These are phyloP conservation scores for Cutaneotrichosporon spelunceum DNA, from an alignment of 1,284 basidiomycete species.

Conservation along the genomic window DNA sequence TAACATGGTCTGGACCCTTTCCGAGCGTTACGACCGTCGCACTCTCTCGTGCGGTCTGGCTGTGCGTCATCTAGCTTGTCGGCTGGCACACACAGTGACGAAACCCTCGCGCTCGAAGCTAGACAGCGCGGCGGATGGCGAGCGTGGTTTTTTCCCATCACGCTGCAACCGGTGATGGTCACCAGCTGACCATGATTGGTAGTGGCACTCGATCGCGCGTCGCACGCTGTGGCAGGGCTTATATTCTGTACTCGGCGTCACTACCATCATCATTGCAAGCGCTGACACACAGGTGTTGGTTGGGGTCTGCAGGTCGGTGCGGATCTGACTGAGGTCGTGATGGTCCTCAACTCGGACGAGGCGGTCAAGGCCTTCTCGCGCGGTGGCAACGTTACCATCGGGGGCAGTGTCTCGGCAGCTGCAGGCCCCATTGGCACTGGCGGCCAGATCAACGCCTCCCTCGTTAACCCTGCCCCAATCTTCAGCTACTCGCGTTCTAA, in stretches of 20 bases:
- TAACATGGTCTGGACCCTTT: background rate
- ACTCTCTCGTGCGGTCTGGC: background rate
- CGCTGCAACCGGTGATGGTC: background rate
- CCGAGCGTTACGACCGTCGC: background rate
- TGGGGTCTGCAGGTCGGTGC: conserved; percentile 95
- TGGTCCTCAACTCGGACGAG: conserved; percentile 95
- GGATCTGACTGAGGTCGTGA: conserved; percentile 60
- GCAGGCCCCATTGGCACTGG: conserved; percentile 95
- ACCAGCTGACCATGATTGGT: background rate
- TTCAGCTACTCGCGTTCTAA: conserved; percentile 95
- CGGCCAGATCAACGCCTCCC: conserved; percentile 77
- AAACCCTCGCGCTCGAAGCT: background rate
- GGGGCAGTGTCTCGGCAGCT: conserved; percentile 72
- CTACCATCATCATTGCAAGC: background rate
- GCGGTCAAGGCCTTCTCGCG: conserved; percentile 92
- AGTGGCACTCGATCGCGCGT: background rate
- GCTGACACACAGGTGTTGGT: conserved; percentile 59
- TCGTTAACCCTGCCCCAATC: conserved; percentile 93
- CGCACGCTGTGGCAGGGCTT: background rate
- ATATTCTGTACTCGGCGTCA: too few relatives aligned
- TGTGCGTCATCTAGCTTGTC: background rate
- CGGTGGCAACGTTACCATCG: conserved; percentile 94
- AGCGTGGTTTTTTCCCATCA: too few relatives aligned
- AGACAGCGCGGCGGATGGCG: too few relatives aligned
- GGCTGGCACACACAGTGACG: background rate